Percentiles rank a stretch among this genome's conserved stretches.
Conservation (phyloP, 2,329 filamentous ascomycete genomes). For the Alternaria dauci region DNA sequence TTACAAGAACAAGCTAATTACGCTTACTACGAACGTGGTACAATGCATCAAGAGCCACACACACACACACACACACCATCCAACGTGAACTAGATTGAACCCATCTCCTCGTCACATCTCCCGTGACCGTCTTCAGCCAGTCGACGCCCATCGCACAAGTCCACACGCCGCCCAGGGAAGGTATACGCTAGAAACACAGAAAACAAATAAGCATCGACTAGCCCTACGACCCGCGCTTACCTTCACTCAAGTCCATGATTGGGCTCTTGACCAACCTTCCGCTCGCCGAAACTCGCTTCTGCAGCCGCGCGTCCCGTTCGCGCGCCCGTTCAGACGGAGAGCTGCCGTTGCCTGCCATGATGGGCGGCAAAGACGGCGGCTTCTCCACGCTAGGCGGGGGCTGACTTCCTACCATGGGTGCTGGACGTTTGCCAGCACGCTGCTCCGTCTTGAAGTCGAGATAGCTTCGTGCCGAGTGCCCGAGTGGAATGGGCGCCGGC, state of each 20-base stretch:
- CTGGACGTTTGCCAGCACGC: constrained; percentile 48
- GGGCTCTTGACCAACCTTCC: constrained; percentile 52
- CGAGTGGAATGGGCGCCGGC: constrained; percentile 83
- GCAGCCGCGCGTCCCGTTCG: constrained; percentile 48
- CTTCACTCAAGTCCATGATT: constrained; percentile 40
- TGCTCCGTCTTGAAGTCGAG: constrained; percentile 76
- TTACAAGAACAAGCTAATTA: not conserved
- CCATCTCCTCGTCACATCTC: constrained; percentile 7
- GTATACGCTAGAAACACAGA: constrained; percentile 44
- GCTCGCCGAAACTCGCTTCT: constrained; percentile 52
- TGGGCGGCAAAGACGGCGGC: constrained; percentile 68
- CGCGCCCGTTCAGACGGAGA: constrained; percentile 49
- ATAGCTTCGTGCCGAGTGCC: constrained; percentile 80
- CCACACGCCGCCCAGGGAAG: constrained; percentile 45
- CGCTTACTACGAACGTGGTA: not conserved
- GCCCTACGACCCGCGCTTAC: constrained; percentile 46
- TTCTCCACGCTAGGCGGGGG: constrained; percentile 62
- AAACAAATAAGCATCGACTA: constrained; percentile 40
- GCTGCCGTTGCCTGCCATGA: constrained; percentile 53
- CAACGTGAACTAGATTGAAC: constrained; percentile 8
- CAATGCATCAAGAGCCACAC: constrained; percentile 2
- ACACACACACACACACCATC: not conserved
- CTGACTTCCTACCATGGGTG: constrained; percentile 59
- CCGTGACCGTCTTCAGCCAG: constrained; percentile 29
- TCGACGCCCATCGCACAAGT: constrained; percentile 42